A percentile compares a stretch with the other conserved stretches of the same genome.
These are phyloP conservation scores for Combretum micranthum DNA, from an alignment of 345 rosid genomes.

Conservation along the genomic window DNA sequence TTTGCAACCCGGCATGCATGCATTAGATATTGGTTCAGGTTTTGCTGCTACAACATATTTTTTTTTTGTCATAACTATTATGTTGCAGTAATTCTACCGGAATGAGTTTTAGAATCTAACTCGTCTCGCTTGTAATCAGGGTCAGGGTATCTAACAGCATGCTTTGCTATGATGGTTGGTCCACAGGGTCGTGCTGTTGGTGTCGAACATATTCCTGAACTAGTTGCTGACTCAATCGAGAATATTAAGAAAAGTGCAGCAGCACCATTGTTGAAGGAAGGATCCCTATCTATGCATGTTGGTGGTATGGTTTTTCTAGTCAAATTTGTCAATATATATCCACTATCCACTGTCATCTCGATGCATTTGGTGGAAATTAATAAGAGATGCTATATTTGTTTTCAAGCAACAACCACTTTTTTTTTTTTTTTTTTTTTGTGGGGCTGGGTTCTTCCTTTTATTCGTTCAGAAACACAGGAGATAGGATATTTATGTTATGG, in stretches of 20 bases:
- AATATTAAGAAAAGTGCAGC: conserved; percentile 66
- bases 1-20: conserved; percentile 87
- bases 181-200: conserved; percentile 78
- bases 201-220: conserved; percentile 85
- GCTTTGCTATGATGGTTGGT: conserved; percentile 95
- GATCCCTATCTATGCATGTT: conserved; percentile 66
- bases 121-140: conserved; percentile 30
- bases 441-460: too few relatives aligned
- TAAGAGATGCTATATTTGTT: too few relatives aligned
- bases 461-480: too few relatives aligned
- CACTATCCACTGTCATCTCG: too few relatives aligned
- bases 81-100: too few relatives aligned
- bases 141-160: conserved; percentile 88
- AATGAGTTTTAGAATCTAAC: too few relatives aligned
- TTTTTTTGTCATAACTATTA: too few relatives aligned
- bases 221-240: conserved; percentile 57
- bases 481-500: too few relatives aligned
- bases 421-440: too few relatives aligned
- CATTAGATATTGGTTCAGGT: conserved; percentile 98
- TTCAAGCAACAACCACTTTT: too few relatives aligned
- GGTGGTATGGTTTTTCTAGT: conserved; percentile 52
- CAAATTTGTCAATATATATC: too few relatives aligned
- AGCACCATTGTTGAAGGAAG: conserved; percentile 59
- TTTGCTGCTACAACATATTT: not conserved
- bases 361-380: too few relatives aligned